These are phyloP conservation scores for Saccharata proteae DNA, from an alignment of 2,329 filamentous ascomycete species.

Conservation along the genomic window DNA sequence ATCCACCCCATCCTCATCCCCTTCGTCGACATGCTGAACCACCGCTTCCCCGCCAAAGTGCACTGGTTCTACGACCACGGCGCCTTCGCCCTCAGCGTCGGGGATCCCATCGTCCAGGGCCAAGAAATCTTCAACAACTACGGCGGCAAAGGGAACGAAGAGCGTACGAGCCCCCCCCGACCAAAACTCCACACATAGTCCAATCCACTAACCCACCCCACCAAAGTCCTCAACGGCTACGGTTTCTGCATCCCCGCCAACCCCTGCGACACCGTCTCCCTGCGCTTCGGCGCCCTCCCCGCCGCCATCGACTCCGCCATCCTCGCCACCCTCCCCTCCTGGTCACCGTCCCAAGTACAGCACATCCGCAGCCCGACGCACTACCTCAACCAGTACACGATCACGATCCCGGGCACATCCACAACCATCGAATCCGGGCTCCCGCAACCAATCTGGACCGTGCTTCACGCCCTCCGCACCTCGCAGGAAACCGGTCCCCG, in stretches of 20 bases:
- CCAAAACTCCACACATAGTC: not conserved
- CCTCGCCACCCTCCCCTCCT: slow-evolving; percentile 11
- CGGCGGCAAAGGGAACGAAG: slow-evolving; percentile 40
- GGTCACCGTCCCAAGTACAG: slow-evolving; percentile 10
- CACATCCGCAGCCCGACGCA: slow-evolving; percentile 22
- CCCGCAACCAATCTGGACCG: slow-evolving; percentile 21
- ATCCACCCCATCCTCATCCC: slow-evolving; percentile 37
- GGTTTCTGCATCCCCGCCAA: slow-evolving; percentile 39
- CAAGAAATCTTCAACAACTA: slow-evolving; percentile 42
- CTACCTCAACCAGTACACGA: slow-evolving; percentile 21
- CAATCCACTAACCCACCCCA: not conserved
- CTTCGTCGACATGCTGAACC: slow-evolving; percentile 38
- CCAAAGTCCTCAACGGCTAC: slow-evolving; percentile 37
- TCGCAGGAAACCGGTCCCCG: slow-evolving; percentile 3
- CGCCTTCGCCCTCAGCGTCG: slow-evolving; percentile 27
- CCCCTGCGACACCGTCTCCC: slow-evolving; percentile 32
- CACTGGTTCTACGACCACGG: slow-evolving; percentile 33
- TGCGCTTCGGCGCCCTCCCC: slow-evolving; percentile 29
- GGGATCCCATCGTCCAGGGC: slow-evolving; percentile 21
- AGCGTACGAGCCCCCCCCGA: slow-evolving; percentile 17
- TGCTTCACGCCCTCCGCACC: slow-evolving; percentile 16
- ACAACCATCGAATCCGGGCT: slow-evolving; percentile 21
- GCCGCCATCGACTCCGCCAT: slow-evolving; percentile 15
- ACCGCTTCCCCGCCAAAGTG: slow-evolving; percentile 33
- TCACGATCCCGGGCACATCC: slow-evolving; percentile 11